Conservation (phyloP, 2,329 filamentous ascomycete species). For the Emmonsiellopsis sp. region DNA sequence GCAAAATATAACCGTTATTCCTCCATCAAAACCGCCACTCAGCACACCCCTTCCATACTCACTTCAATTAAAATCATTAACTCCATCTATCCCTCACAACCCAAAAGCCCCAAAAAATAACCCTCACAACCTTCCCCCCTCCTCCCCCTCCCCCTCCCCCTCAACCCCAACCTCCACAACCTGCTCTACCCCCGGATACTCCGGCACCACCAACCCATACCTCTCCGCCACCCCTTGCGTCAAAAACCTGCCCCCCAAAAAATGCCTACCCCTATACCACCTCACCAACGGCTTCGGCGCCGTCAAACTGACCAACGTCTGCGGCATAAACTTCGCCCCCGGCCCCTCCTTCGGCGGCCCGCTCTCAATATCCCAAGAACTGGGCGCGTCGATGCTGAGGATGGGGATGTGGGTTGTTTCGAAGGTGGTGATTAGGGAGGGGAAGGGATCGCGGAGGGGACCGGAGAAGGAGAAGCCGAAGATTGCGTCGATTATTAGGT, state of each 20-base stretch:
- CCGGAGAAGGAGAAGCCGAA: slow-evolving; percentile 95
- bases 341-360: slow-evolving; percentile 64
- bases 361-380: slow-evolving; percentile 84
- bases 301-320: slow-evolving; percentile 75
- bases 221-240: slow-evolving; percentile 70
- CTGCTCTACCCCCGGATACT: slow-evolving; percentile 81
- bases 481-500: slow-evolving; percentile 85
- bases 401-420: slow-evolving; percentile 66
- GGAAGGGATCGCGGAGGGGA: slow-evolving; percentile 87
- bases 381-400: slow-evolving; percentile 84
- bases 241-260: slow-evolving; percentile 85
- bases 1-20: too few relatives aligned
- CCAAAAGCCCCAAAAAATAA: neutral
- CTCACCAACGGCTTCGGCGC: slow-evolving; percentile 86
- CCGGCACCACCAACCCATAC: slow-evolving; percentile 74
- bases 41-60: too few relatives aligned
- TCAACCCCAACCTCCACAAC: slow-evolving; percentile 61
- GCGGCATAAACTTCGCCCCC: slow-evolving; percentile 72
- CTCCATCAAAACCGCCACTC: too few relatives aligned
- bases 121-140: slow-evolving; percentile 25
- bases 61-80: neutral
- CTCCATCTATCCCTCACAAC: neutral
- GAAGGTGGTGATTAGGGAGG: slow-evolving; percentile 67
- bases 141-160: slow-evolving; percentile 23
- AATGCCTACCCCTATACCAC: slow-evolving; percentile 76